Percentiles rank a stretch among this genome's conserved stretches.
Evolutionary conservation across 495 filamentous ascomycete species (phyloP).

Genomic region (Penicillium maclennaniae): DNA sequence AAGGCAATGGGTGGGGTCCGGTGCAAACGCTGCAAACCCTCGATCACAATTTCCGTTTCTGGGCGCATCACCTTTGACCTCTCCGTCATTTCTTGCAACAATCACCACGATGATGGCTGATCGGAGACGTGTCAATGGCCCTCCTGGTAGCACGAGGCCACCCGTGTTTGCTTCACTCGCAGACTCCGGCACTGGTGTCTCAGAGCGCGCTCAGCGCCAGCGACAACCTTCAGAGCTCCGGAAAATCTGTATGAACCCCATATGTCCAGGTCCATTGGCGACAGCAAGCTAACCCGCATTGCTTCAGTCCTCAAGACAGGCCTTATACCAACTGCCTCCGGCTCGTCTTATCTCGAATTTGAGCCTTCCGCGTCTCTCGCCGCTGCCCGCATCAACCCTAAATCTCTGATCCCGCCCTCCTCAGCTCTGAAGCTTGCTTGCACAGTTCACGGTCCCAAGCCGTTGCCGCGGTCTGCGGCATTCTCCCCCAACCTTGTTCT

Average conservation of each 20-base stretch:
- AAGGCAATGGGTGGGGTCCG: conserved; percentile 18
- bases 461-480: conserved; percentile 80
- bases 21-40: conserved; percentile 45
- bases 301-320: conserved; percentile 79
- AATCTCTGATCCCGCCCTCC: conserved; percentile 46
- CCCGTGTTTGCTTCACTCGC: conserved; percentile 58
- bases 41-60: conserved; percentile 35
- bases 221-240: conserved; percentile 63
- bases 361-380: conserved; percentile 52
- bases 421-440: conserved; percentile 83
- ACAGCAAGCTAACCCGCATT: conserved; percentile 11
- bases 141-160: conserved; percentile 70
- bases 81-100: conserved; percentile 13
- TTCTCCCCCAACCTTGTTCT: conserved; percentile 89
- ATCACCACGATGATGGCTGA: conserved; percentile 60
- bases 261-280: neutral
- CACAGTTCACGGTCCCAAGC: conserved; percentile 88
- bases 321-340: conserved; percentile 87
- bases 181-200: conserved; percentile 34
- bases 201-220: conserved; percentile 45
- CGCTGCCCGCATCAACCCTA: conserved; percentile 43
- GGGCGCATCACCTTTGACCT: conserved; percentile 15
- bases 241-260: conserved; percentile 69
- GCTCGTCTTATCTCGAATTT: conserved; percentile 91
- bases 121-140: conserved; percentile 87